Percentiles rank a stretch among this genome's conserved stretches.
These are phyloP conservation scores for Candida takata DNA, from an alignment of 805 yeast genomes.

Conservation along the genomic window DNA sequence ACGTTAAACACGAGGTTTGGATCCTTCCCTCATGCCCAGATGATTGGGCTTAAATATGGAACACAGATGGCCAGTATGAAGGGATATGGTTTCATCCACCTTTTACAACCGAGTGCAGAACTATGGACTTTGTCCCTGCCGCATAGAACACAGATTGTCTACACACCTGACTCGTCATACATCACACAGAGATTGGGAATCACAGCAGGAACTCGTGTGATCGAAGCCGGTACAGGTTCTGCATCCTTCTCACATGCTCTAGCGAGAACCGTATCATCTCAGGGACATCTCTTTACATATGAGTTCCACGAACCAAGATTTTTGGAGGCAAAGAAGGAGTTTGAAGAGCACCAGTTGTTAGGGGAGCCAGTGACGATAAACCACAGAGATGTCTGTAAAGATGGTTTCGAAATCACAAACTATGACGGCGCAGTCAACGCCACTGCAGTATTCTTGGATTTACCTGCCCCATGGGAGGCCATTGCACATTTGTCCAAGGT, in stretches of 20 bases:
- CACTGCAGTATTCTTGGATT: conserved; percentile 75
- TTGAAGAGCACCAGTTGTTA: conserved; percentile 62
- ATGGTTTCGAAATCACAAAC: conserved; percentile 62
- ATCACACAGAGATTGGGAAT: conserved; percentile 78
- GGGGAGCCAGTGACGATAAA: conserved; percentile 50
- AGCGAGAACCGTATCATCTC: conserved; percentile 56
- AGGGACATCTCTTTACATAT: conserved; percentile 69
- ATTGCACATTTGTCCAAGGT: conserved; percentile 63
- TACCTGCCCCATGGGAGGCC: conserved; percentile 97
- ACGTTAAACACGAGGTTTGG: conserved; percentile 84
- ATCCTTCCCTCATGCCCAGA: conserved; percentile 70
- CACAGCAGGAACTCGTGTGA: conserved; percentile 66
- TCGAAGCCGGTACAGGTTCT: conserved; percentile 98
- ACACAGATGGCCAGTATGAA: conserved; percentile 71
- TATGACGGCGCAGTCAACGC: conserved; percentile 42
- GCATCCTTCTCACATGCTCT: conserved; percentile 93
- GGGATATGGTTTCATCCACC: conserved; percentile 80
- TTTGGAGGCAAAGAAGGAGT: conserved; percentile 71
- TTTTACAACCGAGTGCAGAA: conserved; percentile 90
- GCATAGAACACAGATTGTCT: conserved; percentile 95
- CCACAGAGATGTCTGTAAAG: conserved; percentile 87
- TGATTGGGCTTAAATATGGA: conserved; percentile 81
- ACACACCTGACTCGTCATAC: conserved; percentile 90
- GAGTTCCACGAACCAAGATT: conserved; percentile 89
- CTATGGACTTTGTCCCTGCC: conserved; percentile 95